These are phyloP conservation scores for Apiotrichum brassicae DNA, from an alignment of 1,284 basidiomycete species.

Conservation along the genomic window DNA sequence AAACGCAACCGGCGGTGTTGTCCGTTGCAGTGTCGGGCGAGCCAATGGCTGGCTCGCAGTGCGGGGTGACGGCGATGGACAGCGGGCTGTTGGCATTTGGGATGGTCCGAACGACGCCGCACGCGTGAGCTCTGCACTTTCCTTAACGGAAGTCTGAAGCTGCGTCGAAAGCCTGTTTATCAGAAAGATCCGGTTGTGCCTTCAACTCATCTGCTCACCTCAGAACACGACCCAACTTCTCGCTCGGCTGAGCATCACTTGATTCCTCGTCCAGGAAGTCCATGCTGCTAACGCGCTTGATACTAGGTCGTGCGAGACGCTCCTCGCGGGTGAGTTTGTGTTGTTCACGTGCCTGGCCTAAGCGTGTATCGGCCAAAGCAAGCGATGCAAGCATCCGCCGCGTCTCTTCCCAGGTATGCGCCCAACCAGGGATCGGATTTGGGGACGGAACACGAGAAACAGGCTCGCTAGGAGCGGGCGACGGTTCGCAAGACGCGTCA, in stretches of 20 bases:
- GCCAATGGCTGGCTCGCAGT: no score
- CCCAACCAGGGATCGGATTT: slow-evolving; percentile 19
- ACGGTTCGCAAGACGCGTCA: background rate
- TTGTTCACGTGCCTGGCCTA: slow-evolving; percentile 22
- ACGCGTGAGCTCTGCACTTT: slow-evolving; percentile 9
- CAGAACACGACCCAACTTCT: slow-evolving; percentile 22
- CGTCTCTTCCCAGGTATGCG: slow-evolving; percentile 36
- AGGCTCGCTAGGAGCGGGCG: background rate
- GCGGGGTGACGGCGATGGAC: no score
- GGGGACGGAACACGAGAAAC: background rate
- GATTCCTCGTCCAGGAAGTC: slow-evolving; percentile 35
- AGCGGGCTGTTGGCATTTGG: no score
- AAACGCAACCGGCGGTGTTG: background rate
- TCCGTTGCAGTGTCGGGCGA: no score
- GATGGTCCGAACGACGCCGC: slow-evolving; percentile 17
- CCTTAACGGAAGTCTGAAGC: slow-evolving; percentile 32
- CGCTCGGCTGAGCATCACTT: slow-evolving; percentile 9
- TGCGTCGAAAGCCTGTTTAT: slow-evolving; percentile 31
- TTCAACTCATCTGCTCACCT: slow-evolving; percentile 16
- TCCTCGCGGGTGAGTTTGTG: slow-evolving; percentile 27
- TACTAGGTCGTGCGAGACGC: slow-evolving; percentile 25
- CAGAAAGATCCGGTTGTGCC: background rate
- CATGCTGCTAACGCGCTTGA: slow-evolving; percentile 35
- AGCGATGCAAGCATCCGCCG: slow-evolving; percentile 35
- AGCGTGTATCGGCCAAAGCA: slow-evolving; percentile 34